Evolutionary conservation across 768 basidiomycete genomes (phyloP), one percentile per base, ranked within the genome.

Genomic region (Leccinum uliginosum): DNA sequence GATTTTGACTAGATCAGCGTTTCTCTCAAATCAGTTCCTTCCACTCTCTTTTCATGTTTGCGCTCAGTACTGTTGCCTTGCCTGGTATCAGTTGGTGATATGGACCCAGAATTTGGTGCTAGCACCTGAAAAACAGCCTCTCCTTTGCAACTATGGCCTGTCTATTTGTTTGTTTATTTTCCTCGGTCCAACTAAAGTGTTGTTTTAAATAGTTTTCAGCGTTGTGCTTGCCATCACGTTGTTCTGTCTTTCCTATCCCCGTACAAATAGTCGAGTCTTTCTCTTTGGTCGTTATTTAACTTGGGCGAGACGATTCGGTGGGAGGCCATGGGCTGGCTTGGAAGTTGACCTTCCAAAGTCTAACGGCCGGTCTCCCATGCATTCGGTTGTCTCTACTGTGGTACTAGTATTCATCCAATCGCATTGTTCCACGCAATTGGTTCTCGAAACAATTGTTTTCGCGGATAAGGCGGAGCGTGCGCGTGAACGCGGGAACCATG

Each of bases 271-370:
- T 62, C 47, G 9, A 54, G 50, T 52, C 53, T 54, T 64, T 61
- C 45, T 44, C 49, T 56, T 53, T 54, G 53, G 59, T 58, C 40
- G 52, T 59, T 66, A 65, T 64, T 63, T 59, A 69, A 67, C 59
- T 60, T 54, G 10, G 35, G 51, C 58, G 54, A 47, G 57, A 49
- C n/a, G 47, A 49, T 58, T 35, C 40, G 35, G 34, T 49, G 49
- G 59, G 43, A 57, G 57, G 53, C 47, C 45, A 17, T 50, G 54
- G 52, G 55, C 57, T 65, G 56, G 62, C 56, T 68, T 62, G 66
- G 72, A 72, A 73, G 75, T 76, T 70, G 75, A 67, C 66, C 74
- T 75, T 73, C 67, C 68, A 64, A 35, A 67, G 66, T 67, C 50
- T 46, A 52, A 54, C 50, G 50, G 38, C 23, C 23, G 24, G 34